These are phyloP conservation scores for Starmera stellimalicola DNA, from an alignment of 1,139 yeast genomes.

Conservation along the genomic window DNA sequence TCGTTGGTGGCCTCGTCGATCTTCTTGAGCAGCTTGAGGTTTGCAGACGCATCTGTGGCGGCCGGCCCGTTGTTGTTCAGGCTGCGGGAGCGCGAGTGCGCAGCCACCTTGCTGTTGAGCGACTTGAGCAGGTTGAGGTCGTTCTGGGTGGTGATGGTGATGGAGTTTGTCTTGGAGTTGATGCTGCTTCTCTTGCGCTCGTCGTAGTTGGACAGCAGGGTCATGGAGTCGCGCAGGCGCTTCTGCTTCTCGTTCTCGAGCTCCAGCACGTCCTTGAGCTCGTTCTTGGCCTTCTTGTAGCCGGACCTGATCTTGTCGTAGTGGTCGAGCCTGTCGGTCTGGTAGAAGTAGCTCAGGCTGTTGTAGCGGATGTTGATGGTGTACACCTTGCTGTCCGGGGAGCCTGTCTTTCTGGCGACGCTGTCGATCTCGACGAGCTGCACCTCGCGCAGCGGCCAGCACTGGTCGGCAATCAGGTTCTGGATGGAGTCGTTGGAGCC, in stretches of 20 bases:
- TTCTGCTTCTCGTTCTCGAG: slow-evolving; percentile 34
- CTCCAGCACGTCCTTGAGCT: slow-evolving; percentile 35
- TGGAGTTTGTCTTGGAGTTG: slow-evolving; percentile 12
- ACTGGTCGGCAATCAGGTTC: slow-evolving; percentile 57
- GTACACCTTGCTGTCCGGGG: slow-evolving; percentile 25
- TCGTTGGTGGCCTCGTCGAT: slow-evolving; percentile 59
- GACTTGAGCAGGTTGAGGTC: slow-evolving; percentile 31
- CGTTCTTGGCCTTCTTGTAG: slow-evolving; percentile 57
- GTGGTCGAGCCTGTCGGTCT: slow-evolving; percentile 18
- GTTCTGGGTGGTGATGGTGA: slow-evolving; percentile 19
- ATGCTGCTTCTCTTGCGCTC: slow-evolving; percentile 8
- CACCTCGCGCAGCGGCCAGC: slow-evolving; percentile 68
- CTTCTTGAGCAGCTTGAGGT: slow-evolving; percentile 32
- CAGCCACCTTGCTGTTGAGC: slow-evolving; percentile 40
- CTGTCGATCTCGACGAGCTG: slow-evolving; percentile 34
- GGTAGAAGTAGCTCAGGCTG: slow-evolving; percentile 45
- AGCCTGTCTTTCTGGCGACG: slow-evolving; percentile 18
- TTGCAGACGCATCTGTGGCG: slow-evolving; percentile 33
- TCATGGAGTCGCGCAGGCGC: slow-evolving; percentile 35
- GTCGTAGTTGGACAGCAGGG: slow-evolving; percentile 29
- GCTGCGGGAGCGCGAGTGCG: slow-evolving; percentile 47
- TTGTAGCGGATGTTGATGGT: slow-evolving; percentile 39
- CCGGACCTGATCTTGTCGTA: slow-evolving; percentile 42
- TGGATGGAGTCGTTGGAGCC: slow-evolving; percentile 21
- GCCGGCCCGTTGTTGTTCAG: too few relatives aligned